Conservation (phyloP, 2,329 filamentous ascomycete species). For the Alternaria alternata region DNA sequence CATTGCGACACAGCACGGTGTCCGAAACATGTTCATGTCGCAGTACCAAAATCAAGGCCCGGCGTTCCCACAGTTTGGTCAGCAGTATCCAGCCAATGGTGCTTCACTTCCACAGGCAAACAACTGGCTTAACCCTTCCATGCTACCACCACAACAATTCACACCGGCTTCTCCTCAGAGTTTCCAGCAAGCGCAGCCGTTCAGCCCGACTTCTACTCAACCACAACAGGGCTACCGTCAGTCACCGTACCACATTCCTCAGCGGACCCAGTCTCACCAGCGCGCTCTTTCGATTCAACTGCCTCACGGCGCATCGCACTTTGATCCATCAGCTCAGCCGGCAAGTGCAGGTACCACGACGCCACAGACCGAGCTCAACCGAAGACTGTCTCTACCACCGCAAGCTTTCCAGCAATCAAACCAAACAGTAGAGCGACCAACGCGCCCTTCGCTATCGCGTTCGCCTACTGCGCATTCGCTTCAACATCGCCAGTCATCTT, state of each 20-base stretch:
- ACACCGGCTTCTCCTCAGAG: conserved; percentile 38
- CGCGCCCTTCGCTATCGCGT: conserved; percentile 31
- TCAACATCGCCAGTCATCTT: conserved; percentile 28
- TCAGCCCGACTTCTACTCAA: conserved; percentile 34
- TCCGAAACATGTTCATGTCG: conserved; percentile 56
- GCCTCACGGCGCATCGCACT: conserved; percentile 47
- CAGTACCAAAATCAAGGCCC: conserved; percentile 34
- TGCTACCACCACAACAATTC: conserved; percentile 47
- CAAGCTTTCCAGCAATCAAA: conserved; percentile 34
- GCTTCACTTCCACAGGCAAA: conserved; percentile 26
- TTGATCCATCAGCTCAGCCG: conserved; percentile 37
- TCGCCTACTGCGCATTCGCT: conserved; percentile 29
- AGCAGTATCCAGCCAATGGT: conserved; percentile 34
- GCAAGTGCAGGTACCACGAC: conserved; percentile 27
- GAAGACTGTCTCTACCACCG: conserved; percentile 57
- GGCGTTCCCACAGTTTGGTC: conserved; percentile 23
- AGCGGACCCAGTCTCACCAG: conserved; percentile 49
- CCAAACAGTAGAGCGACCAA: conserved; percentile 22
- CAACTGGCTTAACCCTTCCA: conserved; percentile 43
- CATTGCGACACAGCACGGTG: conserved; percentile 65
- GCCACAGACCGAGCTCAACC: conserved; percentile 38
- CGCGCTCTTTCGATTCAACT: conserved; percentile 57
- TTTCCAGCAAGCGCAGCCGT: conserved; percentile 28
- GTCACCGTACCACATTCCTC: conserved; percentile 57
- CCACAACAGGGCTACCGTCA: conserved; percentile 50